These are phyloP conservation scores for Tylopilus balloui DNA, from an alignment of 768 basidiomycete species.

Conservation along the genomic window DNA sequence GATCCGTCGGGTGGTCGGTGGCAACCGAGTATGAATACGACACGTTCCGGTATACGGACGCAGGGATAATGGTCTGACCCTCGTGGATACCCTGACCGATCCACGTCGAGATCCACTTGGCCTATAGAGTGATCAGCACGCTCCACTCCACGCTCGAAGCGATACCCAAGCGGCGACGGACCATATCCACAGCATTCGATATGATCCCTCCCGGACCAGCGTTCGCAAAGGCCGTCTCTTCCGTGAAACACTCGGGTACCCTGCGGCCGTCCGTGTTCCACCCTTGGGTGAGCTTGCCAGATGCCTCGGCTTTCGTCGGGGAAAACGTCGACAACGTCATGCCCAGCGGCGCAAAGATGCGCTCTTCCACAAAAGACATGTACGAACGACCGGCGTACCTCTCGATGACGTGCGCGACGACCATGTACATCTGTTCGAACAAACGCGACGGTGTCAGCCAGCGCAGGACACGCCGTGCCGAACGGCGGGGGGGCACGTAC, in stretches of 20 bases:
- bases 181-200: conserved; percentile 41
- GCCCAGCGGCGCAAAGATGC: conserved; percentile 37
- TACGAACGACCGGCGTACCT: conserved; percentile 33
- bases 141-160: not conserved
- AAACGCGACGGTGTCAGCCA: too few relatives aligned
- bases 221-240: conserved; percentile 20
- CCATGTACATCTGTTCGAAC: conserved; percentile 45
- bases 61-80: conserved; percentile 33
- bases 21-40: conserved; percentile 32
- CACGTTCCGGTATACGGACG: conserved; percentile 24
- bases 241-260: conserved; percentile 31
- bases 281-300: conserved; percentile 32
- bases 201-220: conserved; percentile 44
- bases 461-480: too few relatives aligned
- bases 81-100: conserved; percentile 33
- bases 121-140: conserved; percentile 25
- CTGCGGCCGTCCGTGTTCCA: conserved; percentile 33
- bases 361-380: conserved; percentile 37
- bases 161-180: not conserved
- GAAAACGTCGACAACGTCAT: conserved; percentile 40
- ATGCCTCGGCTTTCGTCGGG: conserved; percentile 27
- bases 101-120: conserved; percentile 36
- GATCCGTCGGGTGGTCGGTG: conserved; percentile 3
- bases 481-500: conserved; percentile 13
- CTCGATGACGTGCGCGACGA: conserved; percentile 32